Evolutionary conservation across 2,329 filamentous ascomycete genomes (phyloP).

Genomic region (Teratosphaeria epicoccoides): DNA sequence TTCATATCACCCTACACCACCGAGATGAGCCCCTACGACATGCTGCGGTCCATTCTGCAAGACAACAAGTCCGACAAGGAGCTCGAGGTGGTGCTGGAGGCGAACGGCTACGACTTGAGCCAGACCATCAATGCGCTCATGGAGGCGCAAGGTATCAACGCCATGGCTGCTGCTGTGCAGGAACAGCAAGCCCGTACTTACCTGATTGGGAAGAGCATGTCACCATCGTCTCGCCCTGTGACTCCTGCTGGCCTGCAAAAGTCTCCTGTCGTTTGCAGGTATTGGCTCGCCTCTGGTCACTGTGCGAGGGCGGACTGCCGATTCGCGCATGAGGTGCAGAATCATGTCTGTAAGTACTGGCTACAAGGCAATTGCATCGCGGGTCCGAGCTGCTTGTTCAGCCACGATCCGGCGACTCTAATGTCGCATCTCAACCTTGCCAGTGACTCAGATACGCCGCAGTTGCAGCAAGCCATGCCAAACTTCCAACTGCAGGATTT

Average conservation of each 20-base stretch:
- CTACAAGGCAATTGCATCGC: constrained; percentile 91
- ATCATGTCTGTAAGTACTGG: constrained; percentile 99
- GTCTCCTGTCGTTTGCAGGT: constrained; percentile 89
- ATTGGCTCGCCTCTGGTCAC: constrained; percentile 90
- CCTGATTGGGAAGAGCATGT: constrained; percentile 83
- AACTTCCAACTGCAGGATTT: constrained; percentile 74
- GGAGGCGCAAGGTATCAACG: constrained; percentile 53
- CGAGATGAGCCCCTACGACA: constrained; percentile 97
- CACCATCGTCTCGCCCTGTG: constrained; percentile 56
- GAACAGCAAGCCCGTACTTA: constrained; percentile 38
- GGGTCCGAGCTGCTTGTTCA: constrained; percentile 90
- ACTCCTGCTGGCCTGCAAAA: constrained; percentile 70
- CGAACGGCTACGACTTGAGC: constrained; percentile 85
- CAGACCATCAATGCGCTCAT: constrained; percentile 85
- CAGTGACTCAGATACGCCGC: constrained; percentile 50
- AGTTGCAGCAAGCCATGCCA: constrained; percentile 43
- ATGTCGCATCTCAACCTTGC: constrained; percentile 72
- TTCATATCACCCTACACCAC: constrained; percentile 58
- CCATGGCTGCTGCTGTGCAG: constrained; percentile 5
- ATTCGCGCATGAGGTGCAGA: constrained; percentile 92
- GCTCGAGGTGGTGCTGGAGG: constrained; percentile 79
- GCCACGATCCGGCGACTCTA: constrained; percentile 81
- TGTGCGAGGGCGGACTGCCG: constrained; percentile 92
- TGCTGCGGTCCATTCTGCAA: constrained; percentile 87
- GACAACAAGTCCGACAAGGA: constrained; percentile 86